Conservation (phyloP, 768 basidiomycete species). For the Holtermanniella nyarrowii region DNA sequence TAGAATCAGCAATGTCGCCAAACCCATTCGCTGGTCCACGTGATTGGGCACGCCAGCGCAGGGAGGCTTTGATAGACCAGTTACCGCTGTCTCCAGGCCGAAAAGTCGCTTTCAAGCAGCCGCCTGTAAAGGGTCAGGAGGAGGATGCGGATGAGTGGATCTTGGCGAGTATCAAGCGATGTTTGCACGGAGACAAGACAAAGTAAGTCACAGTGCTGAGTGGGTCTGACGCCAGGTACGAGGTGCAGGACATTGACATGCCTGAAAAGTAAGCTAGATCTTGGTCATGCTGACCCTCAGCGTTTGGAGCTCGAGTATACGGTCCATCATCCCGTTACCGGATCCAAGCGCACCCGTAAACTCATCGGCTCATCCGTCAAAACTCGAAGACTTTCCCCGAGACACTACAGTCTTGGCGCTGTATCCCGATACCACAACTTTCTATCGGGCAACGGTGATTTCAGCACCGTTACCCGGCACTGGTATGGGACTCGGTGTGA, state of each 20-base stretch:
- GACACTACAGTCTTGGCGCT: slow-evolving; percentile 40
- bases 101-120: slow-evolving; percentile 40
- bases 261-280: slow-evolving; percentile 17
- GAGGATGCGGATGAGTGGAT: slow-evolving; percentile 40
- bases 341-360: slow-evolving; percentile 29
- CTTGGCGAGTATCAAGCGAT: slow-evolving; percentile 38
- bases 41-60: slow-evolving; percentile 8
- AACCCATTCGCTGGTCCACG: slow-evolving; percentile 7
- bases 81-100: slow-evolving; percentile 40
- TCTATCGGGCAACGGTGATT: slow-evolving; percentile 42
- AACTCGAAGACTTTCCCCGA: slow-evolving; percentile 33
- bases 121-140: slow-evolving; percentile 8
- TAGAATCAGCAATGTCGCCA: slow-evolving; percentile 5
- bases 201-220: slow-evolving; percentile 8
- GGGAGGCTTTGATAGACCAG: slow-evolving; percentile 36
- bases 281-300: slow-evolving; percentile 10
- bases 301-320: slow-evolving; percentile 41
- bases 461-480: slow-evolving; percentile 19
- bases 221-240: slow-evolving; percentile 28
- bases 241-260: slow-evolving; percentile 42
- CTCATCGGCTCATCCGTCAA: slow-evolving; percentile 37
- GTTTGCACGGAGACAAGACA: slow-evolving; percentile 38
- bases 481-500: slow-evolving; percentile 17
- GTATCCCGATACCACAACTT: slow-evolving; percentile 45
- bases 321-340: slow-evolving; percentile 42